Evolutionary conservation across 2,329 filamentous ascomycete genomes (phyloP).

Genomic region (Atkinsonella hypoxylon): DNA sequence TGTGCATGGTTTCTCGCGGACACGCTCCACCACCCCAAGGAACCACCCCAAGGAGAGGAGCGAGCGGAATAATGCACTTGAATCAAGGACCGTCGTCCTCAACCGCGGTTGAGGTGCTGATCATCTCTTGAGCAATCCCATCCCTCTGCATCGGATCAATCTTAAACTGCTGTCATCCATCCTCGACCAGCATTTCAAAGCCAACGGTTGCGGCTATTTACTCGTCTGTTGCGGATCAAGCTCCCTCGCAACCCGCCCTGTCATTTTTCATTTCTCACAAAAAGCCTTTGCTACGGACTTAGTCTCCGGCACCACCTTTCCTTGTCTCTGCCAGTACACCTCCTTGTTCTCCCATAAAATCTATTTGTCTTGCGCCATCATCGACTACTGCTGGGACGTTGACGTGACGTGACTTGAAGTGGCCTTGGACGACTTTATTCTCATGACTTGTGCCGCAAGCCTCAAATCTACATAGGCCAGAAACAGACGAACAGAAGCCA

Average conservation of each 20-base stretch:
- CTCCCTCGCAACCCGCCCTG: background rate
- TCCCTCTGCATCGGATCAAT: background rate
- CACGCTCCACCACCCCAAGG: background rate
- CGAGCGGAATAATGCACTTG: slow-evolving; percentile 1
- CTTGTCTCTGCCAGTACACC: background rate
- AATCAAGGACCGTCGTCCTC: background rate
- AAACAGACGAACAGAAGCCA: background rate
- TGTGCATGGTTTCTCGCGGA: slow-evolving; percentile 1
- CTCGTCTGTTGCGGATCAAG: background rate
- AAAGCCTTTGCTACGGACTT: background rate
- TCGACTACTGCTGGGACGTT: too few relatives aligned
- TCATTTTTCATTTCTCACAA: background rate
- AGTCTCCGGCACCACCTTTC: background rate
- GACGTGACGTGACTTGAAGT: background rate
- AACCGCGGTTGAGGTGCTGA: background rate
- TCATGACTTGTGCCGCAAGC: background rate
- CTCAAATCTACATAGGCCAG: background rate
- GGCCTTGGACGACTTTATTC: background rate
- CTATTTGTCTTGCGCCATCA: background rate
- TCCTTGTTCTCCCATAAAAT: background rate
- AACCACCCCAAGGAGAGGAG: too few relatives aligned
- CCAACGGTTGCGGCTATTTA: background rate
- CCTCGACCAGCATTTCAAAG: background rate
- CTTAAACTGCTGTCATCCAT: background rate
- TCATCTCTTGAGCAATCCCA: background rate